Percentiles rank a stretch among this genome's conserved stretches.
phyloP scores from a whole-genome alignment of 257 asterid genomes.

The Solanum lycopersicoides region DNA sequence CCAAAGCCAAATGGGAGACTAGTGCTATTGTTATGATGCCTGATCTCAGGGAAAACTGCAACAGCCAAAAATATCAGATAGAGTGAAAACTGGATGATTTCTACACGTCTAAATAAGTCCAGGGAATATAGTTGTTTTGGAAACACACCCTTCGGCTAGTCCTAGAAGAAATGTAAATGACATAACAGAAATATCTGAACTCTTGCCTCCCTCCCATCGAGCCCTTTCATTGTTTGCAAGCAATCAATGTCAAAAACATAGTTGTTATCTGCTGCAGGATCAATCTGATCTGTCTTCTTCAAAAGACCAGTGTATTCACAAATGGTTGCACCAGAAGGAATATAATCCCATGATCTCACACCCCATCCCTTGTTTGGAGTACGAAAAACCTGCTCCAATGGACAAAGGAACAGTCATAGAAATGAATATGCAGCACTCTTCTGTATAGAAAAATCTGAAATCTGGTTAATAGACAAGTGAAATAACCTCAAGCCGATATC shows the following conservation, averaged over 20 bases:
- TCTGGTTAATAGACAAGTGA: not conserved
- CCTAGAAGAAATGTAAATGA: not conserved
- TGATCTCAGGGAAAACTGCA: not conserved
- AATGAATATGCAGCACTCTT: not conserved
- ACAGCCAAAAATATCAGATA: not conserved
- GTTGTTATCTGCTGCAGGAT: slow-evolving; percentile 47
- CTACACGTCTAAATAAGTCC: not conserved
- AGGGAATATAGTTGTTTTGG: not conserved
- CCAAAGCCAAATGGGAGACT: not conserved
- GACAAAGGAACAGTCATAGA: not conserved
- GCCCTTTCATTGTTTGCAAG: slow-evolving; percentile 81
- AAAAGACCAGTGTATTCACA: slow-evolving; percentile 79
- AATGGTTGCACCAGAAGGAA: slow-evolving; percentile 75
- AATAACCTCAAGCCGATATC: slow-evolving; percentile 58
- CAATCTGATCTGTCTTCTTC: slow-evolving; percentile 39
- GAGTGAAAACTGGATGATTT: not conserved
- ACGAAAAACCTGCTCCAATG: slow-evolving; percentile 51
- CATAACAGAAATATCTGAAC: not conserved
- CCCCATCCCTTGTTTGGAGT: slow-evolving; percentile 92
- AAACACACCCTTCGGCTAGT: not conserved
- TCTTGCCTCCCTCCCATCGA: slow-evolving; percentile 80
- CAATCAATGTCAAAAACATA: slow-evolving; percentile 82
- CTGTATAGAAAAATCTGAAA: not conserved
- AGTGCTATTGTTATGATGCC: not conserved
- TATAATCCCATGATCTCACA: slow-evolving; percentile 81